A percentile compares a stretch with the other conserved stretches of the same genome.
phyloP scores from a whole-genome alignment of 2,329 filamentous ascomycete species.

The Didymosphaeria variabile region DNA sequence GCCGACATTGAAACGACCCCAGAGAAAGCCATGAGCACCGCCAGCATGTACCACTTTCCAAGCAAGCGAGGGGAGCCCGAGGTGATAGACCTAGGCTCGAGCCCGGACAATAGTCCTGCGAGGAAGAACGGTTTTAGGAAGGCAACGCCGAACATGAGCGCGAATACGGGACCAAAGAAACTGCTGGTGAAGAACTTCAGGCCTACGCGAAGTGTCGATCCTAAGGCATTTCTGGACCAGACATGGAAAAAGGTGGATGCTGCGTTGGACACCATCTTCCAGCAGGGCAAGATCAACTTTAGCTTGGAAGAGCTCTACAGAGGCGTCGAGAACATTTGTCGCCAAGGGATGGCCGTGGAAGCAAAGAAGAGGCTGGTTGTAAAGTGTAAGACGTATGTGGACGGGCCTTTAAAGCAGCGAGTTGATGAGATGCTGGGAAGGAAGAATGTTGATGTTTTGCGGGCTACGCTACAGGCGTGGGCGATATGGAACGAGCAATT shows the following conservation, averaged over 20 bases:
- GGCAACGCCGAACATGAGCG: constrained; percentile 73
- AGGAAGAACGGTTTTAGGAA: constrained; percentile 52
- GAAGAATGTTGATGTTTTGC: constrained; percentile 71
- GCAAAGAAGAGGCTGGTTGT: constrained; percentile 73
- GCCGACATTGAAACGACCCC: constrained; percentile 21
- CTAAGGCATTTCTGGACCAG: constrained; percentile 79
- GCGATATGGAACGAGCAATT: constrained; percentile 79
- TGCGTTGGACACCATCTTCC: constrained; percentile 78
- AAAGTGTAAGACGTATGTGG: constrained; percentile 72
- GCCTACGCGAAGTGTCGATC: constrained; percentile 68
- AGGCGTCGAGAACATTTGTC: constrained; percentile 89
- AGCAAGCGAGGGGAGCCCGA: constrained; percentile 39
- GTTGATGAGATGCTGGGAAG: constrained; percentile 66
- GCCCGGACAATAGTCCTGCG: constrained; percentile 53
- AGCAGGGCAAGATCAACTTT: constrained; percentile 63
- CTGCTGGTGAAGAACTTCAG: constrained; percentile 94
- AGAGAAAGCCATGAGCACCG: constrained; percentile 37
- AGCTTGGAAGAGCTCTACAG: constrained; percentile 92
- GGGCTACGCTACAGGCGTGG: constrained; percentile 72
- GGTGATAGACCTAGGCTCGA: constrained; percentile 42
- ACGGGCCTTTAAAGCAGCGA: constrained; percentile 63
- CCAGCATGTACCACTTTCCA: constrained; percentile 48
- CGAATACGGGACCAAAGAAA: constrained; percentile 73
- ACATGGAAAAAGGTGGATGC: constrained; percentile 77
- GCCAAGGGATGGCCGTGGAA: constrained; percentile 74